Evolutionary conservation across 805 yeast genomes (phyloP), one percentile per base, ranked within the genome.

Genomic region (Saccharomycodes ludwigii): DNA sequence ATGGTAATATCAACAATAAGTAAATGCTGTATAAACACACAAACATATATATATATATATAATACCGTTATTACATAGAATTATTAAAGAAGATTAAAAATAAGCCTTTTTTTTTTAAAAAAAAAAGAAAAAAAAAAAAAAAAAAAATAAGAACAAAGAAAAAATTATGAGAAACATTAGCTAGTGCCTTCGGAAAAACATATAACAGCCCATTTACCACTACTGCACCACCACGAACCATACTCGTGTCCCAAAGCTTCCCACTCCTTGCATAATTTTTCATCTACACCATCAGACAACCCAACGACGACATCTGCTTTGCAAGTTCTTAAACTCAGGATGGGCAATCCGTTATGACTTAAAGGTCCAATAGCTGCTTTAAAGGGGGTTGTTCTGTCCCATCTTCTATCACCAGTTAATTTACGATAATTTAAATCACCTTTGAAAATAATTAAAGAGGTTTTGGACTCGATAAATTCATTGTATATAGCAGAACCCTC

Each of bases 401-500:
- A 91, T 44, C 65, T 66, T 55, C 86, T 69, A 48, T 91, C 99
- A 31, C 84, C 95, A 2, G 94, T 80, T 37, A 93, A 60, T 56
- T 91, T 91, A 58, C 99, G 73, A 59, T 93, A 88, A 61, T 91
- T 91, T 58, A 91, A 67, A 48, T 91, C 99, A 36, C 99, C 99
- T 59, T 91, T 91, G 56, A 88, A 78, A 39, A 91, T 73, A 13
- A 82, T 69, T 38, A 88, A 66, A 32, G 75, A 63, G 14, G 37
- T 17, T 15, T 30, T 21, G 9, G 93, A 78, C 11, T 74, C 59
- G 37, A 59, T 52, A 40, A 91, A 62, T 33, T 73, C 73, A 5
- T 67, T 50, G 58, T 78, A 76, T 17, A 84, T 60, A 30, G 64
- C 68, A 5, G 66, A 61, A 31, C 84, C 86, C 27, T 76, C 72